Evolutionary conservation across 2,329 filamentous ascomycete species (phyloP).

Genomic region (Calonectria leucothoes): DNA sequence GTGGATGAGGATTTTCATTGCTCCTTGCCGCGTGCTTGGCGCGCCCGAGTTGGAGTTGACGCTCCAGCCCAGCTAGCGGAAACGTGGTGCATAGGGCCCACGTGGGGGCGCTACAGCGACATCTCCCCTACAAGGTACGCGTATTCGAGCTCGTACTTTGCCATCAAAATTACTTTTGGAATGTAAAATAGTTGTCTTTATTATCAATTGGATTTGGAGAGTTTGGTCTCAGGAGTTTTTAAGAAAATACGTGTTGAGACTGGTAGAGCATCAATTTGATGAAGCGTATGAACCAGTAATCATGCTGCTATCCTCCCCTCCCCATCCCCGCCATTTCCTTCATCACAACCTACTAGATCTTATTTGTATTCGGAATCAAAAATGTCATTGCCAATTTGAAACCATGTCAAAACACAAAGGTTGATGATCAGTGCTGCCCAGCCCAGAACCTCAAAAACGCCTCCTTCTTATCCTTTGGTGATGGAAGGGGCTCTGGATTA

Average conservation of each 20-base stretch:
- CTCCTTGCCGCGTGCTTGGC: background rate
- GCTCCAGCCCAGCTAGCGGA: background rate
- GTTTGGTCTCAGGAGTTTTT: too few species aligned
- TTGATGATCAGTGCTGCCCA: constrained; percentile 9
- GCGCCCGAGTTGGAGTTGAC: background rate
- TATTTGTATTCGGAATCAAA: background rate
- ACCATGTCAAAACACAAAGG: too few species aligned
- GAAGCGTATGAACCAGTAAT: background rate
- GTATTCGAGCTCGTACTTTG: background rate
- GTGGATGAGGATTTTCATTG: constrained; percentile 53
- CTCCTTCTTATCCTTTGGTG: constrained; percentile 37
- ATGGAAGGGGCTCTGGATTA: constrained; percentile 29
- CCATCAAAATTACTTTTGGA: background rate
- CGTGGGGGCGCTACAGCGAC: background rate
- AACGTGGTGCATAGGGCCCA: background rate
- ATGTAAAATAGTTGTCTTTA: background rate
- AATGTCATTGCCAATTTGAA: background rate
- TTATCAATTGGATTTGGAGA: background rate
- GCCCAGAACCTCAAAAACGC: constrained; percentile 44
- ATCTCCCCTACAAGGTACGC: background rate
- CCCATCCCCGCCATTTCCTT: background rate
- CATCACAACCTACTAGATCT: background rate
- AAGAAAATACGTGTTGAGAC: background rate
- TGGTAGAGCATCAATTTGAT: background rate
- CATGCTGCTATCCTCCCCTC: background rate